Conservation (phyloP, 306 rosid species). For the Vigna unguiculata region DNA sequence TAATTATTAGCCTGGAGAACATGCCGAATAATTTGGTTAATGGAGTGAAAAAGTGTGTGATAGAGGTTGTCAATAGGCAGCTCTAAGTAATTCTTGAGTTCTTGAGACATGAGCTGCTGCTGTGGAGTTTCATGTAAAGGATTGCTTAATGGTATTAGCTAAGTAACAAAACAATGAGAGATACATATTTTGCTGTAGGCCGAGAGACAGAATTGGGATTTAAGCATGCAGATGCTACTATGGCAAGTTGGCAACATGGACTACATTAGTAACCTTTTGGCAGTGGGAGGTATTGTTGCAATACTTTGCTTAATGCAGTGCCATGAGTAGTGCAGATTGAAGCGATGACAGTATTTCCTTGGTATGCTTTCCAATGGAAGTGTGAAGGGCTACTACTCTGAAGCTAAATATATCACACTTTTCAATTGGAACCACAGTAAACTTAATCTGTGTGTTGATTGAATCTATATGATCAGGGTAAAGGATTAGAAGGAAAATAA, state of each 20-base stretch:
- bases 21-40: background rate
- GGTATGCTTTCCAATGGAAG: background rate
- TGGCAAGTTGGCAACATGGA: background rate
- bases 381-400: background rate
- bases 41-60: background rate
- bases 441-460: too few relatives aligned
- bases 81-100: background rate
- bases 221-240: background rate
- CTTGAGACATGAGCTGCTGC: background rate
- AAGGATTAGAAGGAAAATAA: background rate
- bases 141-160: background rate
- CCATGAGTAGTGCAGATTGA: background rate
- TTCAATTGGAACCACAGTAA: too few relatives aligned
- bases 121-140: background rate
- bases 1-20: background rate
- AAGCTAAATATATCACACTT: background rate
- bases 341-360: background rate
- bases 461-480: background rate
- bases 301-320: background rate
- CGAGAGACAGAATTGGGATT: too few relatives aligned
- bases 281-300: background rate
- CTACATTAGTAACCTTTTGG: background rate
- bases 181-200: background rate
- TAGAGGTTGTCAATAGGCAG: slow-evolving; percentile 7
- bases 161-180: background rate